Percentiles rank a stretch among this genome's conserved stretches.
Evolutionary conservation across 495 filamentous ascomycete species (phyloP).

Genomic region (Podospora pseudopauciseta): DNA sequence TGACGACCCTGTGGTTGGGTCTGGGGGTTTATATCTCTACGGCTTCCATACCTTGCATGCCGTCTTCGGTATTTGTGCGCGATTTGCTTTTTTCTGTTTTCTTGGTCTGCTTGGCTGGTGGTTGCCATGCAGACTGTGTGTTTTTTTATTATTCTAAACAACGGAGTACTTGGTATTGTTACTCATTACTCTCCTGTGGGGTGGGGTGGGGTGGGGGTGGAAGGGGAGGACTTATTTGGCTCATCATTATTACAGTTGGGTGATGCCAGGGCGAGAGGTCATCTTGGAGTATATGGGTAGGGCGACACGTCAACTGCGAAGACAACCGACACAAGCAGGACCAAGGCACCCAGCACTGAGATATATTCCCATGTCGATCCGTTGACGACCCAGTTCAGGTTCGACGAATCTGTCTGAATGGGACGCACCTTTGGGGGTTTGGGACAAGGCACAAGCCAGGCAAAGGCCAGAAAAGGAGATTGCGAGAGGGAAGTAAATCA

Average conservation of each 20-base stretch:
- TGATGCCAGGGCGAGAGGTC: not conserved
- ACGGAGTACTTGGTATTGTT: not conserved
- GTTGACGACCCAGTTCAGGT: not conserved
- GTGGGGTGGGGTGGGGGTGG: too few relatives aligned
- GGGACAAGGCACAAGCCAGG: not conserved
- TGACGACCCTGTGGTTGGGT: not conserved
- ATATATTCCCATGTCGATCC: not conserved
- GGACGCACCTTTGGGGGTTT: not conserved
- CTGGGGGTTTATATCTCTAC: not conserved
- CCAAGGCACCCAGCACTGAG: not conserved
- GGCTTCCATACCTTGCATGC: not conserved
- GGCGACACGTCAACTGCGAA: not conserved
- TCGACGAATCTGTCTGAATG: not conserved
- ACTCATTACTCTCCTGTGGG: not conserved
- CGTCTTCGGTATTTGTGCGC: not conserved
- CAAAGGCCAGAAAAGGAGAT: not conserved
- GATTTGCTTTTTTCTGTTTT: constrained; percentile 4
- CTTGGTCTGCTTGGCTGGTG: constrained; percentile 1
- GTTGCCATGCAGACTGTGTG: not conserved
- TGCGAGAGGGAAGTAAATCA: not conserved
- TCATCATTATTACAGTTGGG: not conserved
- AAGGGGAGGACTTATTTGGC: not conserved
- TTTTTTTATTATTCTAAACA: not conserved
- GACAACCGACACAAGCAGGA: not conserved
- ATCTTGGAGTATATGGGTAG: not conserved